These are phyloP conservation scores for Acanthamoeba healyi DNA, from an alignment of 208 protist genomes.

Conservation along the genomic window DNA sequence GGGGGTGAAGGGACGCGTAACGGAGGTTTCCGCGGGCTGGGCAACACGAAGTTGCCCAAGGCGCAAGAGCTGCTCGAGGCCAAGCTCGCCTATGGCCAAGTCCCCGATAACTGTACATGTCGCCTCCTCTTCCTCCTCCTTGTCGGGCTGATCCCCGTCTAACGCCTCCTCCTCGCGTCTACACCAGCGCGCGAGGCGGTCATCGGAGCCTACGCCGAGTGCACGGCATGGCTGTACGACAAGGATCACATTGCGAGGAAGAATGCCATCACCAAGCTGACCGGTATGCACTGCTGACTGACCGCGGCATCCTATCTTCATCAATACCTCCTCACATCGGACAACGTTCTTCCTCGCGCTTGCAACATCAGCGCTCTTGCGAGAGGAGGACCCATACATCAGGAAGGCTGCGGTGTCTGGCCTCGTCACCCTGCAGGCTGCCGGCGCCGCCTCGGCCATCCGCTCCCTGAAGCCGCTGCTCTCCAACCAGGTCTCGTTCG, in stretches of 20 bases:
- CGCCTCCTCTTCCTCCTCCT: neutral
- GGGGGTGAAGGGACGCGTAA: conserved; percentile 20
- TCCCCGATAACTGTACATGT: conserved; percentile 15
- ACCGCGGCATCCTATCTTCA: neutral
- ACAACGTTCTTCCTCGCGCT: neutral
- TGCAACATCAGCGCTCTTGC: neutral
- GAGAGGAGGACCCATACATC: conserved; percentile 3
- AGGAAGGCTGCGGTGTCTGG: neutral
- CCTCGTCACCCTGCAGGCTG: neutral
- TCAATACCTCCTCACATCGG: no score
- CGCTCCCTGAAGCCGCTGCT: conserved; percentile 6
- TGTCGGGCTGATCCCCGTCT: neutral
- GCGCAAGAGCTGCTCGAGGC: neutral
- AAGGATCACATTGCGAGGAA: neutral
- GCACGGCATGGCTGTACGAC: conserved; percentile 19
- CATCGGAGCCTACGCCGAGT: conserved; percentile 14
- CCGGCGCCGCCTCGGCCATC: neutral
- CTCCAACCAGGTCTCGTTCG: neutral
- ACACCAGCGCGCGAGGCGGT: conserved; percentile 18
- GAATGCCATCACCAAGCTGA: neutral
- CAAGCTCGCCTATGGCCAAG: conserved; percentile 1
- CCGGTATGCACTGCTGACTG: no score
- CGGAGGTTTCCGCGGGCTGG: conserved; percentile 2
- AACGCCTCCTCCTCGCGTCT: no score
- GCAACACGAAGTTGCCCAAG: neutral